These are phyloP conservation scores for Colletotrichum melonis DNA, from an alignment of 2,329 filamentous ascomycete genomes.

Conservation along the genomic window DNA sequence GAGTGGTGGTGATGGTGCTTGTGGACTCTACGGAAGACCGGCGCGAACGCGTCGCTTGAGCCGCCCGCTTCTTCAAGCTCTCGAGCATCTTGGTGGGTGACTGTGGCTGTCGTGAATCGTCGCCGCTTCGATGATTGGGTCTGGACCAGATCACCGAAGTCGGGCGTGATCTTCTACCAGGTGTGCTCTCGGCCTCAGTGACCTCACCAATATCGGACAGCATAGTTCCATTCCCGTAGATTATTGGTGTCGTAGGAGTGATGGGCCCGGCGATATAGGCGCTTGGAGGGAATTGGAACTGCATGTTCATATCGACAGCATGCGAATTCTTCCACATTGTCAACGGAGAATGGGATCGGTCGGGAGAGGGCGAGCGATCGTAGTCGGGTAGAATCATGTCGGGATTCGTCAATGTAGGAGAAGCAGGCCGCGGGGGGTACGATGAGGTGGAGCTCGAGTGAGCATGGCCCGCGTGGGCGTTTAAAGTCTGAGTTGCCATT, in stretches of 20 bases:
- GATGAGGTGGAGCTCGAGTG: slow-evolving; percentile 42
- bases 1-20: slow-evolving; percentile 68
- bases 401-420: slow-evolving; percentile 90
- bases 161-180: slow-evolving; percentile 52
- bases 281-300: slow-evolving; percentile 54
- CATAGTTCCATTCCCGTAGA: slow-evolving; percentile 78
- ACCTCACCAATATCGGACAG: slow-evolving; percentile 73
- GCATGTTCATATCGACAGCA: slow-evolving; percentile 47
- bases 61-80: slow-evolving; percentile 58
- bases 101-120: slow-evolving; percentile 40
- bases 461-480: slow-evolving; percentile 32
- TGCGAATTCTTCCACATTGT: slow-evolving; percentile 63
- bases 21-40: slow-evolving; percentile 69
- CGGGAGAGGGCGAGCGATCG: slow-evolving; percentile 64
- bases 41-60: slow-evolving; percentile 57
- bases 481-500: slow-evolving; percentile 47
- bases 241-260: slow-evolving; percentile 71
- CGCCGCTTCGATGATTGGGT: slow-evolving; percentile 46
- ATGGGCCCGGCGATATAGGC: slow-evolving; percentile 56
- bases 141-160: slow-evolving; percentile 26
- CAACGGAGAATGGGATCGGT: slow-evolving; percentile 63
- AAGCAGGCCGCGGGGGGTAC: slow-evolving; percentile 69
- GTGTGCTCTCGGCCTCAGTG: slow-evolving; percentile 63
- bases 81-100: slow-evolving; percentile 59
- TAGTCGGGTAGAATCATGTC: slow-evolving; percentile 93